Base-by-base conservation (phyloP, 176 grass and related monocot species). In the Hyparrhenia diplandra region DNA sequence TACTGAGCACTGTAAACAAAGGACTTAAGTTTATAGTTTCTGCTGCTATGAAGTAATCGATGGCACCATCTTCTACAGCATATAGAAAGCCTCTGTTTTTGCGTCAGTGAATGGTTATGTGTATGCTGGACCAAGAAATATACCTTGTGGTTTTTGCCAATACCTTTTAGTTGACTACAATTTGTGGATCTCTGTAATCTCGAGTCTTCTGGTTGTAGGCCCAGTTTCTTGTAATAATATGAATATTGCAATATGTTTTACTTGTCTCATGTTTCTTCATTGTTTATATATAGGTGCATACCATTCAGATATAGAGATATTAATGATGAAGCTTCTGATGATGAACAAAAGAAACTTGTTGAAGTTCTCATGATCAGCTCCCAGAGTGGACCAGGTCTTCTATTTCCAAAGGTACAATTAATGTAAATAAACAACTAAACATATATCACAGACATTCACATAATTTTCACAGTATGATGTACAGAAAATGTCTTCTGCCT, bases 351-450 rank as follows among this genome's bases (percentile, higher is more conserved):
- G 39, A 91, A 89, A 83, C 69, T 80, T 81, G 82, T 97, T 66
- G 94, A 97, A 85, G 89, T 97, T 82, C 94, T 97, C 59, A 97
- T 94, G 91, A 97, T 97, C 67, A 94, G 81, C 76, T 97, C 94
- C 65, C 89, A 89, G 59, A 97, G 94, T 84, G 94, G 89, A 34
- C 87, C 82, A 49, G 91, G 94, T 43, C 85, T 97, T 29, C 40
- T 97, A 47, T 97, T 97, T 85, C 94, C 94, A 30, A 97, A 97
- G 91, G 89, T 92, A 83, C 0, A 76, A 73, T 89, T 37, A 42
- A 34, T 73, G 11, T 69, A 80, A 68, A 61, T 58, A 58, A 58
- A 58, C 0, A 28, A 61, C 57, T 27, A 60, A 23, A 64, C 41
- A 67, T 68, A 5, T 59, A 4, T 61, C 41, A 20, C 25, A n/a